Evolutionary conservation across 345 rosid species (phyloP).

Genomic region (Cochlearia excelsa): DNA sequence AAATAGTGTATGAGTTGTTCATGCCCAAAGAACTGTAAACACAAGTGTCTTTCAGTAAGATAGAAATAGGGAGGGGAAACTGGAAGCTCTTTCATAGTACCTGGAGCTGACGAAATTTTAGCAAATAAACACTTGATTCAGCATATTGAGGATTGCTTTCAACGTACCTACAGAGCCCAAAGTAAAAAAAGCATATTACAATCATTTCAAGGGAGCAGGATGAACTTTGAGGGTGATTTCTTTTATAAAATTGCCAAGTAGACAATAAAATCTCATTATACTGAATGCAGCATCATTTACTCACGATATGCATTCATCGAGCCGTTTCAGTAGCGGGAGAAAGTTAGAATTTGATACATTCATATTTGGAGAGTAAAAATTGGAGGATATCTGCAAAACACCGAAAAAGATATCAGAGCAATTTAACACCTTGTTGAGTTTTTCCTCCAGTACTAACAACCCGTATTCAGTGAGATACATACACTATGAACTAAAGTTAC

Average conservation of each 20-base stretch:
- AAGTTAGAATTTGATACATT: conserved; percentile 76
- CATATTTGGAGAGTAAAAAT: conserved; percentile 81
- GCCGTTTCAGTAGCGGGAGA: conserved; percentile 81
- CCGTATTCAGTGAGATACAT: conserved; percentile 10
- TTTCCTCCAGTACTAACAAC: conserved; percentile 10
- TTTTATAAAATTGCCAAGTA: conserved; percentile 15
- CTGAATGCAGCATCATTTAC: conserved; percentile 36
- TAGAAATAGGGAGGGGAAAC: conserved; percentile 8
- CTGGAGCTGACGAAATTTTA: conserved; percentile 98
- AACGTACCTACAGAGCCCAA: conserved; percentile 52
- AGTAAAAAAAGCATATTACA: conserved; percentile 18
- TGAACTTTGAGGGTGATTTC: not conserved
- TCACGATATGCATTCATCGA: conserved; percentile 94
- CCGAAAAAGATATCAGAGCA: conserved; percentile 10
- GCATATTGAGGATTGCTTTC: conserved; percentile 93
- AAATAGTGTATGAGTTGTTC: conserved; percentile 14
- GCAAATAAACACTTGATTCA: conserved; percentile 88
- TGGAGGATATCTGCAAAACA: conserved; percentile 63
- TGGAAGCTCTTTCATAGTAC: conserved; percentile 39
- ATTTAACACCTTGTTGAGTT: conserved; percentile 15
- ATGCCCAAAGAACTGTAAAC: conserved; percentile 19
- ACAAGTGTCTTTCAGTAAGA: conserved; percentile 14
- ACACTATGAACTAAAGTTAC: conserved; percentile 11
- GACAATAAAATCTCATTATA: conserved; percentile 10
- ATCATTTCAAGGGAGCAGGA: conserved; percentile 14